Conservation (phyloP, 768 basidiomycete species). For the Psilocybe cyanescens region DNA sequence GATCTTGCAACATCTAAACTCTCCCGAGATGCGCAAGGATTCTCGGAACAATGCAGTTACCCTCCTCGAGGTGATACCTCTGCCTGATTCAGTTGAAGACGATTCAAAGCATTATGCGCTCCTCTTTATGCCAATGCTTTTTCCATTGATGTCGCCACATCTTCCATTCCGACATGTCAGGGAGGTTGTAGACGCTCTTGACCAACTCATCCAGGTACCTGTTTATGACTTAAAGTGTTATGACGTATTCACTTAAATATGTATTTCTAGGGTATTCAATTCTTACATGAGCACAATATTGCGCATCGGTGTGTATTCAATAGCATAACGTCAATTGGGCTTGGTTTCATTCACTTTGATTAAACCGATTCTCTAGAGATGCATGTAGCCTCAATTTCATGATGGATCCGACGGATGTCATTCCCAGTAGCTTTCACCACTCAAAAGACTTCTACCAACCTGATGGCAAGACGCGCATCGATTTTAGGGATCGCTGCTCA, state of each 20-base stretch:
- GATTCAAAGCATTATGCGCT: conserved; percentile 2
- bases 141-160: conserved; percentile 10
- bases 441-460: background rate
- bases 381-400: conserved; percentile 22
- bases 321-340: no score
- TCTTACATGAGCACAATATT: conserved; percentile 21
- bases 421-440: conserved; percentile 22
- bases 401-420: conserved; percentile 19
- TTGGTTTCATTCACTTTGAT: no score
- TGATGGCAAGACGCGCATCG: background rate
- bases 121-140: conserved; percentile 26
- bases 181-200: conserved; percentile 25
- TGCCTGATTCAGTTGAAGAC: conserved; percentile 16
- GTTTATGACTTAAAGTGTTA: no score
- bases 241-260: no score
- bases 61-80: conserved; percentile 24
- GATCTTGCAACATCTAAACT: conserved; percentile 16
- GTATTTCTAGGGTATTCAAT: conserved; percentile 4
- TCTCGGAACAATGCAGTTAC: conserved; percentile 26
- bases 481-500: conserved; percentile 17
- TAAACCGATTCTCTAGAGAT: conserved; percentile 18
- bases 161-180: conserved; percentile 24
- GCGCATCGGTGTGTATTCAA: conserved; percentile 15
- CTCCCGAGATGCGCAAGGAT: conserved; percentile 11
- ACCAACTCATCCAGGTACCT: conserved; percentile 12